A percentile compares a stretch with the other conserved stretches of the same genome.
Evolutionary conservation across 192 early-diverging fungal genomes (phyloP).

Genomic region (Blastocladiella britannica): DNA sequence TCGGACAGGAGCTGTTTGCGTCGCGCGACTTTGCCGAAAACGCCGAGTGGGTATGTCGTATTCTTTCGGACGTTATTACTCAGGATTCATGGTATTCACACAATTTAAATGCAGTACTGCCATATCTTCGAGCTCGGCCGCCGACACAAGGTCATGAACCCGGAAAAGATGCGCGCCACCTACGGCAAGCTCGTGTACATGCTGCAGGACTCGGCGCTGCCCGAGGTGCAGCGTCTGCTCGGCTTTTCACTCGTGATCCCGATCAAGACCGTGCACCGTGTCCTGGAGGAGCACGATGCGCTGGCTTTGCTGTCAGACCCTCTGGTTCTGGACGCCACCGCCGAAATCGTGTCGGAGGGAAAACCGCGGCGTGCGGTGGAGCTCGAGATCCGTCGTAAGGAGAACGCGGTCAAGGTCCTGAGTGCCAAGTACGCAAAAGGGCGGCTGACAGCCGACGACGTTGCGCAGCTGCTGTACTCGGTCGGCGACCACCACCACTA

Average conservation of each 20-base stretch:
- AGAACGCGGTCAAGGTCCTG: slow-evolving; percentile 71
- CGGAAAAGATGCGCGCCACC: slow-evolving; percentile 86
- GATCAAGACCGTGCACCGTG: slow-evolving; percentile 74
- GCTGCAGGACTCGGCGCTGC: slow-evolving; percentile 51
- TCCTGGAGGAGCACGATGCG: slow-evolving; percentile 42
- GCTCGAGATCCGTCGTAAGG: slow-evolving; percentile 71
- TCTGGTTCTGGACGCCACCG: slow-evolving; percentile 43
- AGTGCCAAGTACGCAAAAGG: slow-evolving; percentile 50
- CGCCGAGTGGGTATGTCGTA: slow-evolving; percentile 53
- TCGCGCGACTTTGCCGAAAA: slow-evolving; percentile 48
- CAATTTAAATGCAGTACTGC: too few species aligned
- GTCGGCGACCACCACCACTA: slow-evolving; percentile 97
- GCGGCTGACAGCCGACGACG: slow-evolving; percentile 38
- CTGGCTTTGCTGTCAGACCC: slow-evolving; percentile 58
- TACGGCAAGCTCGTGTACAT: slow-evolving; percentile 95
- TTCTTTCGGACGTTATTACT: too few species aligned
- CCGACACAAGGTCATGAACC: slow-evolving; percentile 79
- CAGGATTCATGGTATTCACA: too few species aligned
- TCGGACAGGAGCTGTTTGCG: slow-evolving; percentile 56
- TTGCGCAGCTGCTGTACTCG: slow-evolving; percentile 73
- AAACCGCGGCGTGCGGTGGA: slow-evolving; percentile 48
- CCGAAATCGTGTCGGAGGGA: slow-evolving; percentile 45
- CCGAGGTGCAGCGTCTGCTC: slow-evolving; percentile 56
- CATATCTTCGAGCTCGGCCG: slow-evolving; percentile 44
- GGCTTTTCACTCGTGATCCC: slow-evolving; percentile 56